phyloP scores from a whole-genome alignment of 495 filamentous ascomycete genomes.

The Aspergillus kassunensis region DNA sequence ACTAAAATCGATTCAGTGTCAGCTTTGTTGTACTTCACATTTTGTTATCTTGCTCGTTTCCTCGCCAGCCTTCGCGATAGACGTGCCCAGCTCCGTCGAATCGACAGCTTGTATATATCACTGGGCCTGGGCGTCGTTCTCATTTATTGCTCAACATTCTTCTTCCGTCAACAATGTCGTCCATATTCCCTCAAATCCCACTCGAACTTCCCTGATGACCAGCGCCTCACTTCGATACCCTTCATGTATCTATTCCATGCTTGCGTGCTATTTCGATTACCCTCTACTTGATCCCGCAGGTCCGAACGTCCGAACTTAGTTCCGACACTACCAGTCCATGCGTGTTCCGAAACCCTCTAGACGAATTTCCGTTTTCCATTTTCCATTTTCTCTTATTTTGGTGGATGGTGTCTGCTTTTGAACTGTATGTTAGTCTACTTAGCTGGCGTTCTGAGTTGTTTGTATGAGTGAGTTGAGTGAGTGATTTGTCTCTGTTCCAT shows the following conservation, averaged over 20 bases:
- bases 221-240: conserved; percentile 26
- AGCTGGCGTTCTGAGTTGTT: neutral
- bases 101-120: conserved; percentile 22
- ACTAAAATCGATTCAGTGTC: conserved; percentile 1
- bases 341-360: conserved; percentile 1
- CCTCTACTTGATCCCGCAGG: conserved; percentile 23
- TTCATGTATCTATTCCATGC: conserved; percentile 17
- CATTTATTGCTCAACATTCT: neutral
- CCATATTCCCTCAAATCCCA: neutral
- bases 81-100: conserved; percentile 8
- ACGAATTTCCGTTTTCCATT: neutral
- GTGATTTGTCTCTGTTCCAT: neutral
- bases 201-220: conserved; percentile 11
- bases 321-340: neutral
- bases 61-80: neutral
- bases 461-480: neutral
- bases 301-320: conserved; percentile 32
- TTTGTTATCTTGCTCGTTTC: conserved; percentile 3
- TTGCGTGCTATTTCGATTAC: conserved; percentile 13
- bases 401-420: conserved; percentile 12
- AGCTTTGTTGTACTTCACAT: conserved; percentile 8
- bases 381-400: neutral
- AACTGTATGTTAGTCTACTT: conserved; percentile 5
- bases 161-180: neutral
- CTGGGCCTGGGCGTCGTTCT: neutral